Evolutionary conservation across 2,329 filamentous ascomycete species (phyloP), one percentile per base, ranked within the genome.

Genomic region (Colletotrichum musicola): DNA sequence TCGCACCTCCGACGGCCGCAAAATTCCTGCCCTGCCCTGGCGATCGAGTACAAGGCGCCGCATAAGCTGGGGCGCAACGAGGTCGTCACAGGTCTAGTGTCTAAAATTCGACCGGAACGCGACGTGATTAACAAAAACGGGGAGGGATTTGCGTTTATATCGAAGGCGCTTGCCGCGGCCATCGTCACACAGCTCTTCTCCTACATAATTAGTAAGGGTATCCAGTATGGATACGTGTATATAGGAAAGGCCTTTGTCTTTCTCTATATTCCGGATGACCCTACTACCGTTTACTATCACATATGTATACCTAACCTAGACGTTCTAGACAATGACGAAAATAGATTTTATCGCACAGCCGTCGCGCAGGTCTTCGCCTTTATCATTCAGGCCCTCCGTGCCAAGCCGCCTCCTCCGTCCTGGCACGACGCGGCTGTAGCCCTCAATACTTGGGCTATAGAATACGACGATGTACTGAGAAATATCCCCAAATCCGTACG

Each of bases 331-430:
- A 72, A 79, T 13, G 73, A 81, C 63, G 72, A 79, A 27, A 73
- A 65, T 12, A 73, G 75, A 62, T 76, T 82, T 20, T 72, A 81
- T 68, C 72, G 72, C 20, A 83, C 79, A 1, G 79, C 81, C 22
- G 75, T 79, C 54, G 76, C 77, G 1, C 77, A 81, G 68, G 76
- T 80, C 27, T 80, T 82, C 57, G 76, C 79, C 50, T 81, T 83
- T 35, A 66, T 78, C 20, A 71, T 82, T 61, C 74, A 77, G 64
- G 77, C 78, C 38, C 69, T 81, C 53, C 70, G 68, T 56, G 67
- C 72, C 6, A 46, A 50, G n/a, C 76, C 75, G n/a, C 78, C 75
- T 1, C 68, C 72, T 6, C 14, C 66, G 62, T 70, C 71, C 1
- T 83, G 76, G 80, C 73, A 78, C 62, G 73, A 80, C 50, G 69